Evolutionary conservation across 768 basidiomycete genomes (phyloP).

Genomic region (Termitomyces sp.): DNA sequence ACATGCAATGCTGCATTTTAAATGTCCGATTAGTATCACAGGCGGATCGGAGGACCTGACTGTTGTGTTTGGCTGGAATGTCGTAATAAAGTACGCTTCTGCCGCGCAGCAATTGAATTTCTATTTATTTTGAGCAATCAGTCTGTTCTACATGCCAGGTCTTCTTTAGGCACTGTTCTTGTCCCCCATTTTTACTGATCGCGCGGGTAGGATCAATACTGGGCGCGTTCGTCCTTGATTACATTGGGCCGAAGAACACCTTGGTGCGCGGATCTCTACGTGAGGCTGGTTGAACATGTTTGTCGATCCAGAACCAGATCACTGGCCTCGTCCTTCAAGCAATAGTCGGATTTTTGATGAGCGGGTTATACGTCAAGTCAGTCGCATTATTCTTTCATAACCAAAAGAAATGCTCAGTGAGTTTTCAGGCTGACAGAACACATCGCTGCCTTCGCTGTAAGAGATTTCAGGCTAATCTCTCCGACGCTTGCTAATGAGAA

Average conservation of each 20-base stretch:
- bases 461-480: conserved; percentile 12
- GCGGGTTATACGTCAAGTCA: conserved; percentile 61
- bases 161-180: not conserved
- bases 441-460: conserved; percentile 67
- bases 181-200: conserved; percentile 19
- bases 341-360: conserved; percentile 83
- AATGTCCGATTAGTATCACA: conserved; percentile 42
- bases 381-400: conserved; percentile 6
- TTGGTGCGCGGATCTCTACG: conserved; percentile 39
- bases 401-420: not conserved
- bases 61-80: conserved; percentile 77
- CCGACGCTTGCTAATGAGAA: not conserved
- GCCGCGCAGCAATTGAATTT: not conserved
- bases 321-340: conserved; percentile 66
- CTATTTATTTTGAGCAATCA: conserved; percentile 1
- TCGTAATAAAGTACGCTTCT: conserved; percentile 67
- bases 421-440: conserved; percentile 45
- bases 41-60: conserved; percentile 45
- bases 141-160: conserved; percentile 37
- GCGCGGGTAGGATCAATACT: conserved; percentile 54
- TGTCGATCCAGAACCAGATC: conserved; percentile 38
- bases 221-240: conserved; percentile 75
- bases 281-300: not conserved
- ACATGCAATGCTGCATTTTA: not conserved
- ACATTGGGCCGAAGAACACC: conserved; percentile 67